phyloP scores from a whole-genome alignment of 1,139 yeast species.

The Lodderomyces margitis region DNA sequence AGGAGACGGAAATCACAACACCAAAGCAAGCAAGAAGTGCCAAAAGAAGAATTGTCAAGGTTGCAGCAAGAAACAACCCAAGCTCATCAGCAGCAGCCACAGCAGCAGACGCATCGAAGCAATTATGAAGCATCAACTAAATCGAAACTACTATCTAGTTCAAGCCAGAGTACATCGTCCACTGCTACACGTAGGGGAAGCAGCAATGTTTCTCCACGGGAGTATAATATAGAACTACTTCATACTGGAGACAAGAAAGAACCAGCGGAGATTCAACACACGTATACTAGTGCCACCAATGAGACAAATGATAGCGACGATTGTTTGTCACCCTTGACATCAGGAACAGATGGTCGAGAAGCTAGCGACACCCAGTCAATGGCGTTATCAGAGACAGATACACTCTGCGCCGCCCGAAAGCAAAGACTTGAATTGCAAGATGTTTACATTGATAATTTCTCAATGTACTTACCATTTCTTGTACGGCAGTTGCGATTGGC shows the following conservation, averaged over 20 bases:
- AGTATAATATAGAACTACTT: slow-evolving; percentile 7
- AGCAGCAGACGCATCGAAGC: slow-evolving; percentile 1
- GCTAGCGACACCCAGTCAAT: slow-evolving; percentile 10
- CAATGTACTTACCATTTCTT: slow-evolving; percentile 38
- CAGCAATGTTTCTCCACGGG: neutral
- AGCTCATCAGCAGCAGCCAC: neutral
- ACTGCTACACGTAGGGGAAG: neutral
- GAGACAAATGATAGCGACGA: slow-evolving; percentile 3
- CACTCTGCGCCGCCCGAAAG: slow-evolving; percentile 19
- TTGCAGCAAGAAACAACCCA: neutral
- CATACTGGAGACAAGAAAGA: slow-evolving; percentile 5
- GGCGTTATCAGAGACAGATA: slow-evolving; percentile 25
- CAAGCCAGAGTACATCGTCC: slow-evolving; percentile 8
- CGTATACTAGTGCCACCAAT: neutral
- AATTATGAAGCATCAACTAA: neutral
- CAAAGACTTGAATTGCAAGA: slow-evolving; percentile 36
- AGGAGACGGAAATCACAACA: slow-evolving; percentile 10
- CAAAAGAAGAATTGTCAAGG: neutral
- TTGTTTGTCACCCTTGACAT: slow-evolving; percentile 4
- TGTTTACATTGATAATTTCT: slow-evolving; percentile 36
- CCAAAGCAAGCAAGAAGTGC: slow-evolving; percentile 1
- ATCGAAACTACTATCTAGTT: slow-evolving; percentile 2
- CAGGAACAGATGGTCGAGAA: slow-evolving; percentile 2
- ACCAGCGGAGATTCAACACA: neutral
- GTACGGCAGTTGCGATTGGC: slow-evolving; percentile 27